phyloP scores from a whole-genome alignment of 1,284 basidiomycete species.

The Papiliotrema laurentii region DNA sequence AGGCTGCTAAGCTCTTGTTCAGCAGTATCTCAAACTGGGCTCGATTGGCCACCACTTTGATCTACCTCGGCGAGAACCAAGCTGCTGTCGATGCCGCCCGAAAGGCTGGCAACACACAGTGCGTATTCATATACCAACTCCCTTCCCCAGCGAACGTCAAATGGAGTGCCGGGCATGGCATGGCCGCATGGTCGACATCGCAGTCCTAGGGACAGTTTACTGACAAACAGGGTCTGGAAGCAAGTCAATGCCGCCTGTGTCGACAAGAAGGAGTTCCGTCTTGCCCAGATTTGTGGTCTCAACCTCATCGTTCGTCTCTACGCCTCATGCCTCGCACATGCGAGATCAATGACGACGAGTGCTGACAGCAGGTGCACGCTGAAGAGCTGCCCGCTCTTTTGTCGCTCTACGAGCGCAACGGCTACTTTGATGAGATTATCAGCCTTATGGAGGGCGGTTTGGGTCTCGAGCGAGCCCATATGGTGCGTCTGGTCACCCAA shows the following conservation, averaged over 20 bases:
- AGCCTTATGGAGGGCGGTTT: slow-evolving; percentile 87
- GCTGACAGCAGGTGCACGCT: slow-evolving; percentile 41
- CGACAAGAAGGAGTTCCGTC: slow-evolving; percentile 92
- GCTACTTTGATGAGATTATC: slow-evolving; percentile 93
- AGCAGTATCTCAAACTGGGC: slow-evolving; percentile 98
- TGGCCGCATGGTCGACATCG: background rate
- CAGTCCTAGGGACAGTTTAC: background rate
- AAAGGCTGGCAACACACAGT: slow-evolving; percentile 98
- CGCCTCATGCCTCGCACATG: background rate
- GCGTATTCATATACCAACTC: too few relatives aligned
- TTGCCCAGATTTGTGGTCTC: slow-evolving; percentile 97
- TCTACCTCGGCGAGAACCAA: slow-evolving; percentile 98
- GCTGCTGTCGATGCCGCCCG: slow-evolving; percentile 96
- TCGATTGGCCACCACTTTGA: slow-evolving; percentile 92
- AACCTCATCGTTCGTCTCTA: slow-evolving; percentile 72
- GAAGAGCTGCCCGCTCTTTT: slow-evolving; percentile 85
- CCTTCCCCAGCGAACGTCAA: too few relatives aligned
- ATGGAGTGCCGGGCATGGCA: background rate
- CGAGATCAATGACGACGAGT: background rate
- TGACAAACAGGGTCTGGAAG: slow-evolving; percentile 85
- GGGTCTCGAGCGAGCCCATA: slow-evolving; percentile 91
- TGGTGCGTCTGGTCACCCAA: slow-evolving; percentile 49
- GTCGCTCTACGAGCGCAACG: slow-evolving; percentile 81
- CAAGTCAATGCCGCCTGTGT: slow-evolving; percentile 98
- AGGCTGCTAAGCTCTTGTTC: slow-evolving; percentile 93